Evolutionary conservation across 352 stramenopile species (phyloP).

Genomic region (Globisporangium cederbergense): DNA sequence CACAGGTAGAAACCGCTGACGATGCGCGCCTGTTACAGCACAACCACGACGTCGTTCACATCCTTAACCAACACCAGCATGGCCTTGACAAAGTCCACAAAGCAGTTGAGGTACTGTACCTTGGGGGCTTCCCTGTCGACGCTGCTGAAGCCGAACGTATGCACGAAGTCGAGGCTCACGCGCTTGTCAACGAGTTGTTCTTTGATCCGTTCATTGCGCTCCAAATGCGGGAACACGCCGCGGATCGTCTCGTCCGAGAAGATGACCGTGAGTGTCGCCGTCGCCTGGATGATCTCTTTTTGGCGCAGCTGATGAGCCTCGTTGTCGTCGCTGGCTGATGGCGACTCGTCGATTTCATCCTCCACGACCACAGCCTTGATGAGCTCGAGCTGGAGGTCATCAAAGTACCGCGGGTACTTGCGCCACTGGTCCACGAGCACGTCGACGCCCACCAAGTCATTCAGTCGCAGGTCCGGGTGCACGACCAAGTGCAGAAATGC

Average conservation of each 20-base stretch:
- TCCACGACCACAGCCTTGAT: conserved; percentile 5
- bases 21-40: conserved; percentile 4
- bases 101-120: conserved; percentile 2
- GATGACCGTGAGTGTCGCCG: conserved; percentile 6
- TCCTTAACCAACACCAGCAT: conserved; percentile 1
- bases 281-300: background rate
- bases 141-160: background rate
- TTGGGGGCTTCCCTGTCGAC: background rate
- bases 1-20: background rate
- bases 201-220: background rate
- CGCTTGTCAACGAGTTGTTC: background rate
- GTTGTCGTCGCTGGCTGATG: too few relatives aligned
- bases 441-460: conserved; percentile 25
- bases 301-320: background rate
- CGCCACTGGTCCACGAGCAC: conserved; percentile 35
- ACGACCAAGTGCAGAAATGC: conserved; percentile 41
- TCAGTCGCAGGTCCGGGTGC: conserved; percentile 29
- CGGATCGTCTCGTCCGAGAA: conserved; percentile 19
- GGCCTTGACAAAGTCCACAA: background rate
- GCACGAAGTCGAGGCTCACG: background rate
- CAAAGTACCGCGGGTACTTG: conserved; percentile 26
- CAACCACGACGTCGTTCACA: background rate
- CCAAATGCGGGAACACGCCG: conserved; percentile 19
- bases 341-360: background rate
- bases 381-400: conserved; percentile 18